Evolutionary conservation across 2,329 filamentous ascomycete species (phyloP), one percentile per base, ranked within the genome.

Genomic region (Penicillium sp.): DNA sequence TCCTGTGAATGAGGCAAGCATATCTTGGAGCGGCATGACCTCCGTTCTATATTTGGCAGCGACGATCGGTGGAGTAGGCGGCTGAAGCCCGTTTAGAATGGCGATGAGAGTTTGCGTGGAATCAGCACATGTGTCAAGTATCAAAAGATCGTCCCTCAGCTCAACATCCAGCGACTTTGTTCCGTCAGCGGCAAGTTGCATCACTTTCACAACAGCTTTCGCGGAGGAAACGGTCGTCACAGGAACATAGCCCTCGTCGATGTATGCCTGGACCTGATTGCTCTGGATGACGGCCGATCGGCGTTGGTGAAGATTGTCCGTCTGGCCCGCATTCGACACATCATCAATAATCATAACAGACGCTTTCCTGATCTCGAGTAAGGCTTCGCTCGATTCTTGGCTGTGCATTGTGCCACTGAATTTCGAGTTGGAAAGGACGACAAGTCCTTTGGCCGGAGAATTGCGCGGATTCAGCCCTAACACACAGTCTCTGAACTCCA

Each of bases 101-200:
- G 84, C 82, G 52, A 96, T 88, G 14, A 99, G 81, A 0, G 95
- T 99, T 72, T 97, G 92, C 0, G 92, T 98, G 1, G 95, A 99
- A 74, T 99, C 95, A 29, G 95, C 95, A 68, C 96, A 99, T 1
- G 93, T 96, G 74, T 99, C 95, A 7, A 99, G 78, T 33, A 99
- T 88, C 52, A 99, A 81, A 1, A 99, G 81, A 62, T 96, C 89
- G 68, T 96, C 93, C 59, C 86, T 86, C 47, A 98, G 78, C 61
- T 96, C 90, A 1, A 97, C 82, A 64, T 95, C 88, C 14, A 97
- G 75, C 42, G 86, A 84, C 61, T 87, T 89, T 29, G 86, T 81
- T 0, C 82, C 84, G 35, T 87, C 82, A 1, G 79, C 78, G 2
- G 80, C 79, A 42, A 82, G 79, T 10, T 81, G 79, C 22, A 79